Evolutionary conservation across 225 moss, liverwort and hornwort genomes (phyloP).

Genomic region (Physcomitrellopsis africana): DNA sequence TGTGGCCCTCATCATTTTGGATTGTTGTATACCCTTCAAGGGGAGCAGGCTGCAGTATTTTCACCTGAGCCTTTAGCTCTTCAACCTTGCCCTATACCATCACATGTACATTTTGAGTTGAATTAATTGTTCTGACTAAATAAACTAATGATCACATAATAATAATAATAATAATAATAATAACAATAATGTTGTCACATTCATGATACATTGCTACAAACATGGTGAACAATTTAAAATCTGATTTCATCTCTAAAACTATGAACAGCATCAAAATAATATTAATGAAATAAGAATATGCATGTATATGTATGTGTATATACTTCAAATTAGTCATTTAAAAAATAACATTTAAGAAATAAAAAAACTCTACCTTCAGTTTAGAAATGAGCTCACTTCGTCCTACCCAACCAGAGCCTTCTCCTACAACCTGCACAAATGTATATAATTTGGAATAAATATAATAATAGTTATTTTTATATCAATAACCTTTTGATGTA

Average conservation of each 20-base stretch:
- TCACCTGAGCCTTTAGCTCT: constrained; percentile 58
- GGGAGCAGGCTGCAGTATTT: constrained; percentile 51
- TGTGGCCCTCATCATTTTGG: constrained; percentile 64
- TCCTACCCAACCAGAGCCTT: constrained; percentile 82
- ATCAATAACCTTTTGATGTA: not conserved
- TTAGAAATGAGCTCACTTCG: constrained; percentile 78
- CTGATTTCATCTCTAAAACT: too few species aligned
- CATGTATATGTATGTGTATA: too few species aligned
- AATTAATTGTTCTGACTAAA: not conserved
- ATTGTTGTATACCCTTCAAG: constrained; percentile 38
- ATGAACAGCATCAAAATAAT: too few species aligned
- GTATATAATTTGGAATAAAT: not conserved
- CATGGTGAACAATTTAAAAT: too few species aligned
- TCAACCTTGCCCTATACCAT: constrained; percentile 50
- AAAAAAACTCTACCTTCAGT: constrained; percentile 52
- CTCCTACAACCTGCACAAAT: constrained; percentile 71
- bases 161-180: too few species aligned
- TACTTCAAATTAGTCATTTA: too few species aligned
- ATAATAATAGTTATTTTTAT: not conserved
- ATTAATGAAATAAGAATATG: too few species aligned
- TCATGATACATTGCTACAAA: too few species aligned
- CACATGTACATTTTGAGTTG: not conserved
- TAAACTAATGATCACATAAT: not conserved
- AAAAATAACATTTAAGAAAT: not conserved
- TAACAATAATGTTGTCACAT: too few species aligned